Percentiles rank a stretch among this genome's conserved stretches.
Conservation (phyloP, 305 asterid genomes). For the Fraxinus velutina region DNA sequence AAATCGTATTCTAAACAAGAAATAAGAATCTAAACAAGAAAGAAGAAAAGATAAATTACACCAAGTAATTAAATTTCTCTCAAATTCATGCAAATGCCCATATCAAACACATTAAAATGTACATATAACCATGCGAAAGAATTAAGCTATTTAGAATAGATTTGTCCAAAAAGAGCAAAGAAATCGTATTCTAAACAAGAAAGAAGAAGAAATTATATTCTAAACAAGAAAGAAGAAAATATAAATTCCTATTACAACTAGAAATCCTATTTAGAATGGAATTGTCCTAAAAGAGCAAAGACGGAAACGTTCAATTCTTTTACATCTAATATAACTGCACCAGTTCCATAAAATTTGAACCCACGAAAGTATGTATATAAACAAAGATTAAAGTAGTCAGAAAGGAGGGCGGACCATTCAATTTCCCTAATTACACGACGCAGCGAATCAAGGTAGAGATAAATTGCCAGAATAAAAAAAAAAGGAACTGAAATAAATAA, state of each 20-base stretch:
- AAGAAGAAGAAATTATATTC: too few species aligned
- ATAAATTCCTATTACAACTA: neutral
- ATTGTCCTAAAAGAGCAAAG: neutral
- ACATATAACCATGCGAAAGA: too few species aligned
- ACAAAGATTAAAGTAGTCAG: neutral
- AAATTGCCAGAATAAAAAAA: neutral
- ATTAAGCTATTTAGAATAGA: too few species aligned
- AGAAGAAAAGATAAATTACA: too few species aligned
- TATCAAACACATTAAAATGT: too few species aligned
- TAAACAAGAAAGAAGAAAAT: too few species aligned
- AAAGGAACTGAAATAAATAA: neutral
- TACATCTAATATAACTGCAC: neutral
- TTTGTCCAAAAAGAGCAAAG: too few species aligned
- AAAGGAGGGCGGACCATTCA: neutral
- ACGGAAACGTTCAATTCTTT: neutral
- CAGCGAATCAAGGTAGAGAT: neutral
- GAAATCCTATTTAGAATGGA: neutral
- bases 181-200: too few species aligned
- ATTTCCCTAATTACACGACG: neutral
- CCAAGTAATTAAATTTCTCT: too few species aligned
- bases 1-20: too few species aligned
- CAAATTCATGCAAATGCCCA: too few species aligned
- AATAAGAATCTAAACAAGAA: neutral
- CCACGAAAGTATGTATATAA: neutral
- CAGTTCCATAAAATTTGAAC: neutral